phyloP scores from a whole-genome alignment of 306 rosid species.

The Rosa lucieae region DNA sequence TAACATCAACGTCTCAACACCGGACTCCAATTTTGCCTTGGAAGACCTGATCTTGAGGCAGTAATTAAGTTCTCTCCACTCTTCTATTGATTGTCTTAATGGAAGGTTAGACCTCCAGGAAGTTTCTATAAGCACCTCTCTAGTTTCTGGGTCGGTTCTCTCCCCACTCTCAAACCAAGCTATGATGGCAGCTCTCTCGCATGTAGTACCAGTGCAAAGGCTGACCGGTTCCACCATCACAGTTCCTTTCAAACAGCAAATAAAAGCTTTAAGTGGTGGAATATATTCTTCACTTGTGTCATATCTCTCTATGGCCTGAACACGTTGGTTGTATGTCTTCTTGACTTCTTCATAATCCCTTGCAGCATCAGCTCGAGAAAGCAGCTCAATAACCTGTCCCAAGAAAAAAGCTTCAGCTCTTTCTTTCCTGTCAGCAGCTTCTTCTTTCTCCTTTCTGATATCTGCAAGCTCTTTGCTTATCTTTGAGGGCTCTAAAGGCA shows the following conservation, averaged over 20 bases:
- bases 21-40: conserved; percentile 42
- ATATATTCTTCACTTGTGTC: conserved; percentile 54
- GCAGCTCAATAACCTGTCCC: conserved; percentile 77
- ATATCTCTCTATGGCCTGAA: conserved; percentile 56
- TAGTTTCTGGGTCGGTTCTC: conserved; percentile 60
- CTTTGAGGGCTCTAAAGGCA: conserved; percentile 73
- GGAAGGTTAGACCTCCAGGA: conserved; percentile 60
- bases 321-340: conserved; percentile 63
- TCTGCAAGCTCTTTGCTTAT: conserved; percentile 78
- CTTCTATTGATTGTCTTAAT: conserved; percentile 73
- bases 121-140: conserved; percentile 57
- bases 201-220: conserved; percentile 84
- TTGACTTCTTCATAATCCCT: conserved; percentile 74
- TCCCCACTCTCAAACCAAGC: conserved; percentile 53
- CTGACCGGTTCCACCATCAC: conserved; percentile 92
- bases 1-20: conserved; percentile 28
- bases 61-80: conserved; percentile 82
- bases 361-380: conserved; percentile 85
- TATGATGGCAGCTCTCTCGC: conserved; percentile 72
- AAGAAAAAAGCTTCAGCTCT: conserved; percentile 64
- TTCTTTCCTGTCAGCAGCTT: conserved; percentile 64
- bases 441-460: conserved; percentile 75
- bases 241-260: conserved; percentile 44
- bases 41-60: conserved; percentile 62
- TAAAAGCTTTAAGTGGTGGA: conserved; percentile 58